Evolutionary conservation across 257 asterid genomes (phyloP).

Genomic region (Solanum stenotomum): DNA sequence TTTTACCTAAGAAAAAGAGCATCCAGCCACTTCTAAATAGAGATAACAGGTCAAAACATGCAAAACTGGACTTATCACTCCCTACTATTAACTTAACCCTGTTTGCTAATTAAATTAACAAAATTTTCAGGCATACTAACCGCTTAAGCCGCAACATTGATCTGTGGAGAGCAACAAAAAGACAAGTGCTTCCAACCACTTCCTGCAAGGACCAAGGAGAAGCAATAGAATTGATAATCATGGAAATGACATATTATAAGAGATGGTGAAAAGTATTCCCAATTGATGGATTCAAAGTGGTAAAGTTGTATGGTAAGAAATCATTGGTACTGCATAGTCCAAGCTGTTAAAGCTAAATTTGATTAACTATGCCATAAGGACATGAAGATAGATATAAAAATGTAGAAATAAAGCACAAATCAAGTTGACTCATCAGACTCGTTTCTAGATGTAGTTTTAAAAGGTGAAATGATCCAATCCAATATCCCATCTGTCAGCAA

Average conservation of each 20-base stretch:
- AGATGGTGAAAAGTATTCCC: background rate
- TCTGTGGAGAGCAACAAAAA: slow-evolving; percentile 75
- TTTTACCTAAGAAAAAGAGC: background rate
- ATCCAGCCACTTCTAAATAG: background rate
- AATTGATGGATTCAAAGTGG: background rate
- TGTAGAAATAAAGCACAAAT: background rate
- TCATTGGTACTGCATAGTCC: background rate
- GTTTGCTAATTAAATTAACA: background rate
- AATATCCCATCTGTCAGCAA: background rate
- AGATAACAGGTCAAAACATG: background rate
- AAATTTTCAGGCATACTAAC: slow-evolving; percentile 29
- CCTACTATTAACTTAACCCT: background rate
- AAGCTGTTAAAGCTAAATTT: background rate
- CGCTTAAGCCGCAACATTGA: slow-evolving; percentile 80
- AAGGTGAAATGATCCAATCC: background rate
- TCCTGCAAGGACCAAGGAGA: slow-evolving; percentile 46
- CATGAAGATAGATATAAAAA: background rate
- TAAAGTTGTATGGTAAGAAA: background rate
- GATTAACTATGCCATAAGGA: background rate
- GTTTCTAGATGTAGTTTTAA: background rate
- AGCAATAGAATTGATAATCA: background rate
- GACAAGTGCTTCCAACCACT: slow-evolving; percentile 71
- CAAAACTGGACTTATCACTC: background rate
- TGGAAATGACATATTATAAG: background rate
- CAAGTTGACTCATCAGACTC: background rate